Percentiles rank a stretch among this genome's conserved stretches.
Evolutionary conservation across 129 eudicot species (phyloP).

Genomic region (Sambucus nigra): DNA sequence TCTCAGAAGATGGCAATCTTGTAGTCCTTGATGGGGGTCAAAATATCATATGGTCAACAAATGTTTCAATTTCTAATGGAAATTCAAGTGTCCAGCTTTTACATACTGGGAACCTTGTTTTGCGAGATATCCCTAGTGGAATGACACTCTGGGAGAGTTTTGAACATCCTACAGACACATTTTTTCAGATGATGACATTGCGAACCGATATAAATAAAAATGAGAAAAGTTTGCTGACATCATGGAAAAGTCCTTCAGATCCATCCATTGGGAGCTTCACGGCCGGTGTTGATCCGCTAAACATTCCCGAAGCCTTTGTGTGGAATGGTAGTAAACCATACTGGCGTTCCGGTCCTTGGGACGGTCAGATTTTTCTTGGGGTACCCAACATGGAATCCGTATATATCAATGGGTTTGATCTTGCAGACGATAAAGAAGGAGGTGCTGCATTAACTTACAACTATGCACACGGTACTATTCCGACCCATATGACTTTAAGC

Average conservation of each 20-base stretch:
- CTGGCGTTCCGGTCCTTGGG: slow-evolving; percentile 51
- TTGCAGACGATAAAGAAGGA: slow-evolving; percentile 1
- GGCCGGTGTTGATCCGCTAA: slow-evolving; percentile 7
- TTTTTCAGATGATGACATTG: slow-evolving; percentile 8
- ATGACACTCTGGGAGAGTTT: slow-evolving; percentile 19
- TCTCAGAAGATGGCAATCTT: slow-evolving; percentile 31
- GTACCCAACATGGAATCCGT: slow-evolving; percentile 16
- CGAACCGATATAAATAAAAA: too few relatives aligned
- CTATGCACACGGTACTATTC: background rate
- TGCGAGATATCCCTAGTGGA: slow-evolving; percentile 13
- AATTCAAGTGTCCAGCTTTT: slow-evolving; percentile 15
- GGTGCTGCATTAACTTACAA: background rate
- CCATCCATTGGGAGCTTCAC: slow-evolving; percentile 18
- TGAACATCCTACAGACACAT: slow-evolving; percentile 12
- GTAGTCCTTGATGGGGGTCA: slow-evolving; percentile 17
- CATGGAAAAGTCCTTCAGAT: slow-evolving; percentile 25
- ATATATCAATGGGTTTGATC: slow-evolving; percentile 12
- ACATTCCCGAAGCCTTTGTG: slow-evolving; percentile 20
- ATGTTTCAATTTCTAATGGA: slow-evolving; percentile 6
- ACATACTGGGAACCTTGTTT: slow-evolving; percentile 27
- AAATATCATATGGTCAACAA: slow-evolving; percentile 28
- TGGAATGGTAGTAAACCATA: slow-evolving; percentile 9
- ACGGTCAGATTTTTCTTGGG: slow-evolving; percentile 34
- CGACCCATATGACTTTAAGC: background rate
- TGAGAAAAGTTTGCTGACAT: slow-evolving; percentile 4